Conservation (phyloP, 2,329 filamentous ascomycete species). For the Penicillium janthinellum region DNA sequence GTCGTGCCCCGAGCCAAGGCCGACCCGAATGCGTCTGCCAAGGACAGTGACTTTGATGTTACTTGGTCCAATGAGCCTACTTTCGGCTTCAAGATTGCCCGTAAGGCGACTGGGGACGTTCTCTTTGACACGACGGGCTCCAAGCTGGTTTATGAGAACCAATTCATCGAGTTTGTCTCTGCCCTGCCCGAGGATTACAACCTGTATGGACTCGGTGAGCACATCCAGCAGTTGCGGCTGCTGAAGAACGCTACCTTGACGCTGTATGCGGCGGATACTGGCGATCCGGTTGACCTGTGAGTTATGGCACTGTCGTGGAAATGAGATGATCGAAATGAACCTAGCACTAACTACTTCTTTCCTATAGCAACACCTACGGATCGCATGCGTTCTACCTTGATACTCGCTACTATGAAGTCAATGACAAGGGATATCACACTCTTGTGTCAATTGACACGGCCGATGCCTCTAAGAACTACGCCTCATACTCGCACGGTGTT, state of each 20-base stretch:
- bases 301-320: conserved; percentile 11
- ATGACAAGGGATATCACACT: conserved; percentile 51
- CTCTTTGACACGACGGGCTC: conserved; percentile 68
- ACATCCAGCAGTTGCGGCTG: conserved; percentile 70
- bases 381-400: conserved; percentile 78
- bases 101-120: conserved; percentile 62
- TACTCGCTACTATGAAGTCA: conserved; percentile 70
- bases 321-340: background rate
- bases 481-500: conserved; percentile 72
- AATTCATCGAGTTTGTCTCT: conserved; percentile 74
- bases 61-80: conserved; percentile 59
- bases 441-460: conserved; percentile 59
- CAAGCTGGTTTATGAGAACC: conserved; percentile 71
- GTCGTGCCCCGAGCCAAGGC: conserved; percentile 60
- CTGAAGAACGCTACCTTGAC: conserved; percentile 72
- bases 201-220: conserved; percentile 73
- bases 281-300: conserved; percentile 54
- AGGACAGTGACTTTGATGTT: conserved; percentile 52
- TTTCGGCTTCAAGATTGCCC: conserved; percentile 60
- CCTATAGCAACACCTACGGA: conserved; percentile 67
- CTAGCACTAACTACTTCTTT: background rate
- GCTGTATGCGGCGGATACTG: conserved; percentile 68
- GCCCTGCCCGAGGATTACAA: conserved; percentile 71
- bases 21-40: conserved; percentile 44
- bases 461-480: conserved; percentile 57